These are phyloP conservation scores for Echinosophora koreensis DNA, from an alignment of 306 rosid genomes.

Conservation along the genomic window DNA sequence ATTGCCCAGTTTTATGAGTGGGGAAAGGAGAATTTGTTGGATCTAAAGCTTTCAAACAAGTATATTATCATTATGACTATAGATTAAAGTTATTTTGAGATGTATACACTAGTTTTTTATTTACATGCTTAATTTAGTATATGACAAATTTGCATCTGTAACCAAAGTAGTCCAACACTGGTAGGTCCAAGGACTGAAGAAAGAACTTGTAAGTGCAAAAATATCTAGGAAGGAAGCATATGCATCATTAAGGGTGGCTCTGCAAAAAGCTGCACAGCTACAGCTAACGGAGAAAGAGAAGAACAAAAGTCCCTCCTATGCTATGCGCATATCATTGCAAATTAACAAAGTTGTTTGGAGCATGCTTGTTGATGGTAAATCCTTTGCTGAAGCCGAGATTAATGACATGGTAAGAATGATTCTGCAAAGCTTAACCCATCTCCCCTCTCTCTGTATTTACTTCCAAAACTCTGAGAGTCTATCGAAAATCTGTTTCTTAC, in stretches of 20 bases:
- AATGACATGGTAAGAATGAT: constrained; percentile 89
- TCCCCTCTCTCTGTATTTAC: constrained; percentile 15
- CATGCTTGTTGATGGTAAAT: constrained; percentile 96
- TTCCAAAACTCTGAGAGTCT: constrained; percentile 6
- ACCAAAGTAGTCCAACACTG: constrained; percentile 41
- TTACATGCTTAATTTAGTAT: constrained; percentile 25
- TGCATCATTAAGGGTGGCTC: constrained; percentile 73
- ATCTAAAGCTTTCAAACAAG: constrained; percentile 12
- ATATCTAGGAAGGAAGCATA: constrained; percentile 79
- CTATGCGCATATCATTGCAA: constrained; percentile 85
- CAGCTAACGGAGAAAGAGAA: constrained; percentile 92
- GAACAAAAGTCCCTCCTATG: constrained; percentile 90
- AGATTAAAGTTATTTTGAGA: constrained; percentile 20
- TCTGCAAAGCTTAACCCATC: constrained; percentile 29
- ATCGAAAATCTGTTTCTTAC: constrained; percentile 18
- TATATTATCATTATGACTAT: not conserved
- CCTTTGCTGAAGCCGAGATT: constrained; percentile 93
- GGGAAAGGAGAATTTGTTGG: constrained; percentile 18
- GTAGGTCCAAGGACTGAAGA: constrained; percentile 92
- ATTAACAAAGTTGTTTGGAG: constrained; percentile 95
- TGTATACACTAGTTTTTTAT: constrained; percentile 22
- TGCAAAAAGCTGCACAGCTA: constrained; percentile 79
- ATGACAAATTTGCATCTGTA: constrained; percentile 43
- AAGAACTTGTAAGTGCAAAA: constrained; percentile 74
- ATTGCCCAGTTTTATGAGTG: not conserved